phyloP scores from a whole-genome alignment of 2,329 filamentous ascomycete genomes.

The Colletotrichum sansevieriae region DNA sequence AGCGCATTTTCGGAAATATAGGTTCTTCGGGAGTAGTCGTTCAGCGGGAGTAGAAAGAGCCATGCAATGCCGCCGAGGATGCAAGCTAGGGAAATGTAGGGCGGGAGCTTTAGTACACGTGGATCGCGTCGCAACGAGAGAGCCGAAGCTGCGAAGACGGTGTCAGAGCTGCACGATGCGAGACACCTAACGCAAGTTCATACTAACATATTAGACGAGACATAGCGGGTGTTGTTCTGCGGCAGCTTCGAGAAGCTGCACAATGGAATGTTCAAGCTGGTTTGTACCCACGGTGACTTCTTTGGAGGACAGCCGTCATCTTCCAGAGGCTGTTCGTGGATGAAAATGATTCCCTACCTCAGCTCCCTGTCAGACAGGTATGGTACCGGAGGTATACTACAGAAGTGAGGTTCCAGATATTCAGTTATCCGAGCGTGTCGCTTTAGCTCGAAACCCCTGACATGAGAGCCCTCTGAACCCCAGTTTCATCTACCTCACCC shows the following conservation, averaged over 20 bases:
- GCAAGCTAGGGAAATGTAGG: slow-evolving; percentile 88
- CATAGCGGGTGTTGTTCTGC: slow-evolving; percentile 53
- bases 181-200: background rate
- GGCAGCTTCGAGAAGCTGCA: slow-evolving; percentile 28
- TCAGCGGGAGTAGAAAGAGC: slow-evolving; percentile 89
- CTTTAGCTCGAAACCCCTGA: background rate
- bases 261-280: slow-evolving; percentile 29
- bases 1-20: slow-evolving; percentile 99
- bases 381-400: background rate
- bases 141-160: slow-evolving; percentile 65
- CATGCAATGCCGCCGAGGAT: slow-evolving; percentile 88
- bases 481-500: background rate
- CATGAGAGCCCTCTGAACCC: background rate
- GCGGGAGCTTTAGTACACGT: slow-evolving; percentile 84
- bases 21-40: slow-evolving; percentile 90
- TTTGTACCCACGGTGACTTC: slow-evolving; percentile 12
- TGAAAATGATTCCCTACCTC: background rate
- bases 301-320: slow-evolving; percentile 25
- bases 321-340: slow-evolving; percentile 17
- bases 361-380: background rate
- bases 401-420: slow-evolving; percentile 22
- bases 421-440: slow-evolving; percentile 34
- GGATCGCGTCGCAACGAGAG: slow-evolving; percentile 83
- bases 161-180: slow-evolving; percentile 27
- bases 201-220: slow-evolving; percentile 67